Base-by-base conservation (phyloP, 2,329 filamentous ascomycete species). In the Colletotrichum somersetense region DNA sequence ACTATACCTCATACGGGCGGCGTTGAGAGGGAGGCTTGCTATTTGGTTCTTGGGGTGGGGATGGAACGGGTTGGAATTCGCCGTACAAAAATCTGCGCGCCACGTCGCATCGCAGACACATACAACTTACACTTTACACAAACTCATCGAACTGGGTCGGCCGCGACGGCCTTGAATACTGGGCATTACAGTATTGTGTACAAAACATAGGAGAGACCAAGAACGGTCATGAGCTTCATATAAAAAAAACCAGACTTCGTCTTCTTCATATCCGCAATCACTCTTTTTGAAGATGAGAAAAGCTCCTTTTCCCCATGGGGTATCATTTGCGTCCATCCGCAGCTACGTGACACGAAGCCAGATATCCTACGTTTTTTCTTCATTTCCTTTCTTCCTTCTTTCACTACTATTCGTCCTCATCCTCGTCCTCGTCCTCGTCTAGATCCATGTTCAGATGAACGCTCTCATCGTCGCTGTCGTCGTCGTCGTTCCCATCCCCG, bases 381-480 rank as follows among this genome's bases (percentile, higher is more conserved):
- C 6, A n/a, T 26, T 0, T 85, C 85, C 18, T 20, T 1, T 83
- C 8, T 6, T 7, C 1, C 16, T 48, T 23, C 10, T 23, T 18
- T 18, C 10, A 2, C 7, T 73, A 74, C 44, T 74, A n/a, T 77
- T 78, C 59, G 1, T 74, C 80, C 0, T 81, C 78, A 1, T 81
- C 82, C 0, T 85, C 84, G 12, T 53, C 46, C 0, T 85, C 85
- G 1, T 83, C 83, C 12, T 86, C 86, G 12, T 90, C 88, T 12
- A 90, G 78, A 57, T 88, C 87, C 87, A 89, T 89, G 66, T 89
- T 88, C 68, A 90, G 80, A 78, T 89, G 86, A 16, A 89, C 85
- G 71, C 88, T 89, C 66, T 85, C 87, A 67, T 89, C 87, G 18
- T 84, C 84, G 42, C 84, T 83, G 26, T 85, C 84, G n/a, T 84